These are phyloP conservation scores for Potentilla sterilis DNA, from an alignment of 306 rosid genomes.

Conservation along the genomic window DNA sequence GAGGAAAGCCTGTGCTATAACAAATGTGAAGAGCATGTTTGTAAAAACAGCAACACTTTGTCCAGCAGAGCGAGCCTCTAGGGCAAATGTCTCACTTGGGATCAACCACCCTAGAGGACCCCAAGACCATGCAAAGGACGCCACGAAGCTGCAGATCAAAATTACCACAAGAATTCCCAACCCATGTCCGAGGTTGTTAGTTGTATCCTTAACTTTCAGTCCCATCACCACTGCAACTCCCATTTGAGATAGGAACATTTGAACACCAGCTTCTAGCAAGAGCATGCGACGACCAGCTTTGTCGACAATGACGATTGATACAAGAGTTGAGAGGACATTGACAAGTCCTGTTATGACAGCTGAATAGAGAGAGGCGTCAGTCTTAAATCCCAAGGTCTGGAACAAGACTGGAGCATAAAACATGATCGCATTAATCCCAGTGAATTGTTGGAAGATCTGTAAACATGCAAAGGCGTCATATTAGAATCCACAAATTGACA, in stretches of 20 bases:
- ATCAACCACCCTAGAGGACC: conserved; percentile 77
- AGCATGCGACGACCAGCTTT: conserved; percentile 50
- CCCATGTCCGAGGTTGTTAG: conserved; percentile 25
- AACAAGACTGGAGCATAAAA: conserved; percentile 69
- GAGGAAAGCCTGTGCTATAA: conserved; percentile 59
- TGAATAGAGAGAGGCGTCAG: conserved; percentile 52
- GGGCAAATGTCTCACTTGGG: conserved; percentile 61
- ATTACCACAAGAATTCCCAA: conserved; percentile 13
- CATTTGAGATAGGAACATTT: conserved; percentile 62
- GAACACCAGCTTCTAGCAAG: conserved; percentile 56
- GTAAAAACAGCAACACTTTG: conserved; percentile 54
- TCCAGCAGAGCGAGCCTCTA: conserved; percentile 61
- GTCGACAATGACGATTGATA: conserved; percentile 50
- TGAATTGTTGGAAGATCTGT: conserved; percentile 67
- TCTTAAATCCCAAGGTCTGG: conserved; percentile 47
- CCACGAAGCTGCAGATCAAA: conserved; percentile 13
- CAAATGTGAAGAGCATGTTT: conserved; percentile 62
- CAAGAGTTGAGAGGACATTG: conserved; percentile 55
- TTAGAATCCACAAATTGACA: neutral
- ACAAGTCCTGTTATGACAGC: conserved; percentile 64
- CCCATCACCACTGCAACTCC: conserved; percentile 51
- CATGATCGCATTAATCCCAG: conserved; percentile 70
- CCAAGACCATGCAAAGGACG: conserved; percentile 65
- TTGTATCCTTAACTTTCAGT: conserved; percentile 37
- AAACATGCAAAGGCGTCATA: neutral